These are phyloP conservation scores for Paragyromitra xinjiangensis DNA, from an alignment of 495 filamentous ascomycete species.

Conservation along the genomic window DNA sequence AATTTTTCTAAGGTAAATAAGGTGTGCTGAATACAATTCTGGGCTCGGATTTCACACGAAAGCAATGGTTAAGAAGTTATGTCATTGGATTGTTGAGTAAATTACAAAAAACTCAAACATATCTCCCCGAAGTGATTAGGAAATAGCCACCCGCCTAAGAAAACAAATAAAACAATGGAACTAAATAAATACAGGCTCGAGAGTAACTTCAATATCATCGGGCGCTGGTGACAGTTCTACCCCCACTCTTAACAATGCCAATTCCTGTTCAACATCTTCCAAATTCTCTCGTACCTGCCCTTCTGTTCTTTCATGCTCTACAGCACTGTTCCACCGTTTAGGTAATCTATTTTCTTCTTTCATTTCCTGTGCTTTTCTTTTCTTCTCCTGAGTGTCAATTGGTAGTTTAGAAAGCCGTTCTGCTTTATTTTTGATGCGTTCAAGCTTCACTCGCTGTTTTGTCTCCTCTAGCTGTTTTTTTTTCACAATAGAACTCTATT, in stretches of 20 bases:
- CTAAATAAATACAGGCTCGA: background rate
- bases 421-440: background rate
- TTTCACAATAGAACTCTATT: background rate
- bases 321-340: background rate
- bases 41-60: background rate
- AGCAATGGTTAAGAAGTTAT: background rate
- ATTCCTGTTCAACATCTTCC: background rate
- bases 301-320: background rate
- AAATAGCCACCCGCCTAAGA: background rate
- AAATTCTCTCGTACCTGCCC: background rate
- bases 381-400: background rate
- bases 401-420: background rate
- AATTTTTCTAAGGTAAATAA: background rate
- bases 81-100: background rate
- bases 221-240: background rate
- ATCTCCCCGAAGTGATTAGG: background rate
- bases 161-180: slow-evolving; percentile 6
- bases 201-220: background rate
- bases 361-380: background rate
- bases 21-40: background rate
- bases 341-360: background rate
- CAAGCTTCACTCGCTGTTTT: background rate
- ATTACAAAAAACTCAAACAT: background rate
- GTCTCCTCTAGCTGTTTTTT: background rate
- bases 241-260: background rate